These are phyloP conservation scores for Aphanomyces euteiches DNA, from an alignment of 352 stramenopile species.

Conservation along the genomic window DNA sequence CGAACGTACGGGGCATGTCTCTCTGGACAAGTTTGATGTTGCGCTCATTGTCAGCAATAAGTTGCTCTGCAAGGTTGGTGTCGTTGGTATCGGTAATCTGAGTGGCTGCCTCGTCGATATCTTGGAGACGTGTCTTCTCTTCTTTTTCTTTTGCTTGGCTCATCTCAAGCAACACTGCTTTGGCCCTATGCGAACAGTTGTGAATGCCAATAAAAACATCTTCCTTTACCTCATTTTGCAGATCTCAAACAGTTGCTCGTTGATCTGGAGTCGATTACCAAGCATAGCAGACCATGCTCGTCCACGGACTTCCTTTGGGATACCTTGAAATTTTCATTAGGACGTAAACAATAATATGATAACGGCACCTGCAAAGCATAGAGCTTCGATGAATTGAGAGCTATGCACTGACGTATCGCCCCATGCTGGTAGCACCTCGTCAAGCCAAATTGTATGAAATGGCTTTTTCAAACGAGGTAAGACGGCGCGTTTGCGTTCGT, in stretches of 20 bases:
- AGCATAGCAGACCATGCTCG: constrained; percentile 76
- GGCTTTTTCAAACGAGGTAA: constrained; percentile 69
- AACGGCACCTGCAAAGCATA: constrained; percentile 56
- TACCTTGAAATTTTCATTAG: constrained; percentile 38
- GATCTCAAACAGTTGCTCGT: constrained; percentile 80
- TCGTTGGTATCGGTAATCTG: constrained; percentile 29
- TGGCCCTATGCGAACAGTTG: constrained; percentile 38
- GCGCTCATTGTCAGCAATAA: constrained; percentile 71
- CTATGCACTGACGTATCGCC: constrained; percentile 7
- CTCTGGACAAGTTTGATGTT: constrained; percentile 80
- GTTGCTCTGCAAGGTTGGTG: constrained; percentile 69
- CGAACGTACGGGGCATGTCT: constrained; percentile 84
- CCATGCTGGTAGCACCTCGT: constrained; percentile 53
- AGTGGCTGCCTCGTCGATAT: constrained; percentile 28
- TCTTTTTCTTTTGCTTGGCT: constrained; percentile 51
- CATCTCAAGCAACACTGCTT: constrained; percentile 74
- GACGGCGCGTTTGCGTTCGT: constrained; percentile 55
- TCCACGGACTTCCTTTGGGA: constrained; percentile 77
- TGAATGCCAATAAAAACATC: background rate
- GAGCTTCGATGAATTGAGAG: constrained; percentile 42
- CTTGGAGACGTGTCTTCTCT: background rate
- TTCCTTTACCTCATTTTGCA: constrained; percentile 46
- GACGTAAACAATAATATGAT: background rate
- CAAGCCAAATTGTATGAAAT: constrained; percentile 70
- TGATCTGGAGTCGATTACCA: constrained; percentile 80